Base-by-base conservation (phyloP, 2,329 filamentous ascomycete genomes). In the Monosporascus sp. region DNA sequence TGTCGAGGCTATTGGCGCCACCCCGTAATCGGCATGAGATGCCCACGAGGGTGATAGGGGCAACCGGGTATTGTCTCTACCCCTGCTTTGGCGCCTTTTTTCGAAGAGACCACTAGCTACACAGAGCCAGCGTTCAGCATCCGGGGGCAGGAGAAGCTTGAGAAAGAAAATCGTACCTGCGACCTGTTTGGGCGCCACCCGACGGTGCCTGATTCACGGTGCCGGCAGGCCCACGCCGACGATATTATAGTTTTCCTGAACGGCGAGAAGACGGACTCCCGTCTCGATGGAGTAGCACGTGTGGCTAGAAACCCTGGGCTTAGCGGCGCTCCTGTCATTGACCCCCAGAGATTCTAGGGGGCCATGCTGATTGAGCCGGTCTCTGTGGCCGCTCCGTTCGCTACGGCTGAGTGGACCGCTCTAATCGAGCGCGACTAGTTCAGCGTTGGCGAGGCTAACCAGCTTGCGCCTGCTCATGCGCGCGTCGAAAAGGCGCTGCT, bases 201-300 rank as follows among this genome's bases (percentile, higher is more conserved):
- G 2, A 57, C 52, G 1, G 44, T 63, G 1, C 51, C 62, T 2
- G 54, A 66, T n/a, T 44, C 54, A 7, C 68, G 66, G 67, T 49
- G 58, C 7, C 67, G 62, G 60, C 55, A 57, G 4, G 63, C 63
- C 6, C 60, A 64, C 1, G 60, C 62, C 6, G 65, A 68, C 54
- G 65, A 68, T 18, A 68, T 68, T 11, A 64, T 68, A 44, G 60
- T 68, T 8, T 66, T 66, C 66, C 18, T 52, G 64, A 2, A 72
- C 63, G 56, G 68, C 60, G 18, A 65, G 68, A 31, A 66, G 48
- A 61, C 61, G 2, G 66, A 66, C 50, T n/a, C 64, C 62, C 1
- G 52, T 66, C 8, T 60, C 62, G 0, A 66, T 68, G 61, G 65
- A 69, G 52, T 58, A 63, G 44, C 50, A 60, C 31, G 35, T 63